Conservation (phyloP, 805 yeast species). For the Metschnikowia lachancei region DNA sequence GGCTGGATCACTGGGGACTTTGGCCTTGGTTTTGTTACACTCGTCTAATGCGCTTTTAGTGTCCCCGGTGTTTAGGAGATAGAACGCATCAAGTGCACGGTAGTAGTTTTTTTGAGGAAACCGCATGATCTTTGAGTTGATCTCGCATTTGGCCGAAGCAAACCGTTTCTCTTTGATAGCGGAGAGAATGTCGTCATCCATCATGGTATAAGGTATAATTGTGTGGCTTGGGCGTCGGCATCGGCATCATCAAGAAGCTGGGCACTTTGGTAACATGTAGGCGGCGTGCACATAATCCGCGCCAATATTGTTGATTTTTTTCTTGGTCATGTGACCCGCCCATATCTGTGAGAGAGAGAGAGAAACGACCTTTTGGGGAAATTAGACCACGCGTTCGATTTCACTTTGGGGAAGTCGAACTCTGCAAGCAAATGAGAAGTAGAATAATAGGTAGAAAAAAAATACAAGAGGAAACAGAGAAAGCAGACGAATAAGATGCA, state of each 20-base stretch:
- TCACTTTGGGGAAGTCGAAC: too few relatives aligned
- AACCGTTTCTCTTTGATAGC: slow-evolving; percentile 55
- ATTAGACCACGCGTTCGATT: too few relatives aligned
- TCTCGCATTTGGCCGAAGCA: slow-evolving; percentile 49
- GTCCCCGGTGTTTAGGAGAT: slow-evolving; percentile 34
- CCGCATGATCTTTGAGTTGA: slow-evolving; percentile 48
- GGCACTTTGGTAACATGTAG: background rate
- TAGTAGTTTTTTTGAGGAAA: slow-evolving; percentile 58
- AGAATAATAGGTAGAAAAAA: too few relatives aligned
- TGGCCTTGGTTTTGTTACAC: slow-evolving; percentile 26
- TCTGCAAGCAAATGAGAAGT: too few relatives aligned
- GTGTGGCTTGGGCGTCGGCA: background rate
- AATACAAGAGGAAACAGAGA: too few relatives aligned
- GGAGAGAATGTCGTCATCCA: slow-evolving; percentile 31
- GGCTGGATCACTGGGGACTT: slow-evolving; percentile 53
- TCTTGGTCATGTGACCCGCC: slow-evolving; percentile 13
- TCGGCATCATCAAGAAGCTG: background rate
- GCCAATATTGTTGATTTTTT: background rate
- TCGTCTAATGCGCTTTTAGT: slow-evolving; percentile 32
- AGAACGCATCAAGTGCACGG: slow-evolving; percentile 43
- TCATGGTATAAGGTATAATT: slow-evolving; percentile 7
- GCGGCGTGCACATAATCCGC: slow-evolving; percentile 5
- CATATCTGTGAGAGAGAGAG: too few relatives aligned
- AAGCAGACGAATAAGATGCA: too few relatives aligned
- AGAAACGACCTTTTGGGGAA: too few relatives aligned